Conservation (phyloP, 257 asterid genomes). For the Lantana camara region DNA sequence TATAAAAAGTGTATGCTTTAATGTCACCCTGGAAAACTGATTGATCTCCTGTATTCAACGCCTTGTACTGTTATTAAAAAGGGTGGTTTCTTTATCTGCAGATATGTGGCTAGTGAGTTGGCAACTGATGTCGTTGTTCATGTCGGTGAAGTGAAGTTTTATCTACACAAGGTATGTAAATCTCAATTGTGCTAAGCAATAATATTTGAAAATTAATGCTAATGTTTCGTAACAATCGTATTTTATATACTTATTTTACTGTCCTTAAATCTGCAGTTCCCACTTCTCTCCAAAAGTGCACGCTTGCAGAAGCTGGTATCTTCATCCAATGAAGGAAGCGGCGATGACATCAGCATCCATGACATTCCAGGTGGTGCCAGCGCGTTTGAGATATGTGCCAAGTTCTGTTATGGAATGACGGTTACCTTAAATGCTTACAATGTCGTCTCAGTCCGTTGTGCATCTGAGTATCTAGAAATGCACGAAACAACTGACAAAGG, state of each 20-base stretch:
- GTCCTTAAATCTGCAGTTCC: conserved; percentile 54
- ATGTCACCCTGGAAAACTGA: not conserved
- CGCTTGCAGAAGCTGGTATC: conserved; percentile 72
- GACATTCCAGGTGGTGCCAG: conserved; percentile 88
- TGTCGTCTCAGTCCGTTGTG: conserved; percentile 76
- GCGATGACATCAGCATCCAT: conserved; percentile 61
- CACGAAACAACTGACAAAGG: conserved; percentile 81
- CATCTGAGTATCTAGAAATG: conserved; percentile 94
- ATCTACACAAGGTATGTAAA: conserved; percentile 85
- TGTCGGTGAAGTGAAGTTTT: conserved; percentile 74
- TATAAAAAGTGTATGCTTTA: not conserved
- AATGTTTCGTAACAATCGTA: not conserved
- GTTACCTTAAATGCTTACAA: conserved; percentile 87
- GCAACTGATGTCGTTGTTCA: conserved; percentile 70
- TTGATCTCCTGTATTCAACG: conserved; percentile 1
- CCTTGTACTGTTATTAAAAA: not conserved
- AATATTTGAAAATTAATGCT: not conserved
- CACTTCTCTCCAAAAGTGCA: conserved; percentile 87
- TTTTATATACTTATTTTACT: not conserved
- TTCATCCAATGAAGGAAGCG: conserved; percentile 51
- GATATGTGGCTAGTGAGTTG: conserved; percentile 86
- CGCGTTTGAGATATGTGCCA: conserved; percentile 87
- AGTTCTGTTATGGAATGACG: conserved; percentile 91
- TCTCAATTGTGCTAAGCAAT: not conserved
- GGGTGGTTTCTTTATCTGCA: conserved; percentile 34